A percentile compares a stretch with the other conserved stretches of the same genome.
Evolutionary conservation across 768 basidiomycete genomes (phyloP).

Genomic region (Cystobasidium onofrii): DNA sequence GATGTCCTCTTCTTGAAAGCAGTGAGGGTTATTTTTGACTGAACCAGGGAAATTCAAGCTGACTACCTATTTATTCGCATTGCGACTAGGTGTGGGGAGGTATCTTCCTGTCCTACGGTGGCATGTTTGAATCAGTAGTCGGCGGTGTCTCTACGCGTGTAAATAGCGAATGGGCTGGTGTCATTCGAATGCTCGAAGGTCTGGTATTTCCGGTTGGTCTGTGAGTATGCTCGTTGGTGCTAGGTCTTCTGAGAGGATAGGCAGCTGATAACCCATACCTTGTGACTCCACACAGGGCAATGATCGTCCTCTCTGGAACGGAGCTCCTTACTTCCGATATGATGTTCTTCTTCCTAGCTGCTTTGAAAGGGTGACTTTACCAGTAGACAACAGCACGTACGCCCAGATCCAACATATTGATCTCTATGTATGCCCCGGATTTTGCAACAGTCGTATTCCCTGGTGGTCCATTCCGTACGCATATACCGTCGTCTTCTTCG

Average conservation of each 20-base stretch:
- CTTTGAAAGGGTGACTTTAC: not conserved
- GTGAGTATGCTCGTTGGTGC: not conserved
- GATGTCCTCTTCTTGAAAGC: conserved; percentile 11
- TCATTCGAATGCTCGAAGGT: not conserved
- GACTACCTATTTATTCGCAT: too few species aligned
- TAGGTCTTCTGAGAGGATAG: too few species aligned
- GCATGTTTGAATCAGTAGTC: conserved; percentile 1
- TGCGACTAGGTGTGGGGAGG: not conserved
- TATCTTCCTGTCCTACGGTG: conserved; percentile 1
- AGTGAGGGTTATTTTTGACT: not conserved
- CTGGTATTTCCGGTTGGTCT: not conserved
- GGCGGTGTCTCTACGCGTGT: not conserved
- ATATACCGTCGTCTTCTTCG: conserved; percentile 4
- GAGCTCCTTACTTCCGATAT: conserved; percentile 5
- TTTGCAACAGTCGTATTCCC: not conserved
- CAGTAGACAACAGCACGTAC: too few species aligned
- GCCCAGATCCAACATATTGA: too few species aligned
- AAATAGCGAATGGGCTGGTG: not conserved
- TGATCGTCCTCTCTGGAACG: conserved; percentile 1
- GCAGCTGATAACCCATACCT: too few species aligned
- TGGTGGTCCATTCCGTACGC: not conserved
- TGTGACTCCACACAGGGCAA: not conserved
- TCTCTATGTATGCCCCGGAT: too few species aligned
- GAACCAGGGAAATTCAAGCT: not conserved
- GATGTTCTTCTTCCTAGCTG: conserved; percentile 13